Base-by-base conservation (phyloP, 352 stramenopile species). In the Pythium sp. region DNA sequence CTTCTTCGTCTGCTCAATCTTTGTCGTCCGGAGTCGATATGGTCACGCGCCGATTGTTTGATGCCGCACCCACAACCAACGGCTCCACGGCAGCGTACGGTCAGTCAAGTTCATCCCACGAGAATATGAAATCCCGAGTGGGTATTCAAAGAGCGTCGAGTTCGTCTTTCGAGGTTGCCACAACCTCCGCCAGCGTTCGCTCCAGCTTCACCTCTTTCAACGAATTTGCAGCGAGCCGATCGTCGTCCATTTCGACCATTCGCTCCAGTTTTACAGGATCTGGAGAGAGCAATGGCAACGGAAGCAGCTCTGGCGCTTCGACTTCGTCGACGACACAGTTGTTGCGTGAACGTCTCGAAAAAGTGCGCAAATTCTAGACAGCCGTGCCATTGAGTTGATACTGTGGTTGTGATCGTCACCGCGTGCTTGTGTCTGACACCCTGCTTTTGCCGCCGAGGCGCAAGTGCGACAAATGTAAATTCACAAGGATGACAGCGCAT, bases 11-110 rank as follows among this genome's bases (percentile, higher is more conserved):
- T 22, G 53, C 30, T 6, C 38, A 58, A 38, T 9, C 26, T 5
- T 18, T 26, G 24, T 26, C 64, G 11, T 24, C 32, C 4, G 56
- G 49, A 14, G 54, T 38, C 54, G 78, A 81, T 54, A 78, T 65
- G 8, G 76, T 91, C 34, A 86, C 73, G 7, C 80, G 81, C 22
- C 68, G 80, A 24, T 70, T 90, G n/a, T 90, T 93, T 65, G 73
- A 79, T 70, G 72, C 75, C 8, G 75, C 64, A 5, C 56, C 69
- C 53, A 32, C 22, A 20, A 58, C 43, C 30, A 62, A 67, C n/a
- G 30, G 41, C n/a, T 47, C 43, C 9, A 38, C 49, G 43, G 11
- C 22, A 22, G 18, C 54, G 8, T 58, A 68, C n/a, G 66, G 41
- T 18, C 74, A 70, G 2, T 56, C 77, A n/a, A 68, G 65, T 32